Evolutionary conservation across 2,329 filamentous ascomycete species (phyloP).

Genomic region (Epichloe brachyelytri): DNA sequence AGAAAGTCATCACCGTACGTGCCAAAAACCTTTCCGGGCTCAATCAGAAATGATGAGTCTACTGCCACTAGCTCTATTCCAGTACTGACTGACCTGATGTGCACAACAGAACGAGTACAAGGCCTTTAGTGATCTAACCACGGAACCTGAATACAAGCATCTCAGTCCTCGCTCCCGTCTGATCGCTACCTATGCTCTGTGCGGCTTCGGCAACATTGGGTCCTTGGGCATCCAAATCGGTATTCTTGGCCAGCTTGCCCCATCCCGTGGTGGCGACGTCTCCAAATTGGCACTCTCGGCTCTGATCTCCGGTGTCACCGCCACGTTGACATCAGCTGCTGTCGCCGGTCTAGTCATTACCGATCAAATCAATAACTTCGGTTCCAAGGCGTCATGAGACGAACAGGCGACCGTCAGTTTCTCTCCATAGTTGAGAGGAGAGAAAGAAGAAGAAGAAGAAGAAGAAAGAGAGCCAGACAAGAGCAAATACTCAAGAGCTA

Average conservation of each 20-base stretch:
- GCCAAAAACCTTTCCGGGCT: too few species aligned
- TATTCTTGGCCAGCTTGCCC: constrained; percentile 71
- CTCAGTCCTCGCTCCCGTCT: constrained; percentile 60
- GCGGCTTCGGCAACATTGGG: constrained; percentile 74
- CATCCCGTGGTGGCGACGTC: constrained; percentile 60
- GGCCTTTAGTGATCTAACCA: constrained; percentile 47
- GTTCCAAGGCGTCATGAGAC: constrained; percentile 11
- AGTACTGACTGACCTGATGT: too few species aligned
- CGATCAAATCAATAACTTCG: constrained; percentile 21
- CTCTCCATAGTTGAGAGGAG: neutral
- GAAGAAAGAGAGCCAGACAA: neutral
- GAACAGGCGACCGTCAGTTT: neutral
- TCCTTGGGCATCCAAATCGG: constrained; percentile 84
- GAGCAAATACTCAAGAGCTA: neutral
- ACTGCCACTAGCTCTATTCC: too few species aligned
- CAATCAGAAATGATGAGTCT: too few species aligned
- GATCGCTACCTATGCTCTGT: constrained; percentile 78
- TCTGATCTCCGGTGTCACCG: constrained; percentile 62
- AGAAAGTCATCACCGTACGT: constrained; percentile 64
- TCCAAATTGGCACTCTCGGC: constrained; percentile 64
- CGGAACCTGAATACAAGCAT: constrained; percentile 44
- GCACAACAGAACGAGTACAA: constrained; percentile 57
- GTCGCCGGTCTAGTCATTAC: constrained; percentile 66
- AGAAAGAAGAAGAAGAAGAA: too few species aligned
- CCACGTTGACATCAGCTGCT: constrained; percentile 65